phyloP scores from a whole-genome alignment of 225 moss, liverwort and hornwort genomes.

The Sphagnum contortum region DNA sequence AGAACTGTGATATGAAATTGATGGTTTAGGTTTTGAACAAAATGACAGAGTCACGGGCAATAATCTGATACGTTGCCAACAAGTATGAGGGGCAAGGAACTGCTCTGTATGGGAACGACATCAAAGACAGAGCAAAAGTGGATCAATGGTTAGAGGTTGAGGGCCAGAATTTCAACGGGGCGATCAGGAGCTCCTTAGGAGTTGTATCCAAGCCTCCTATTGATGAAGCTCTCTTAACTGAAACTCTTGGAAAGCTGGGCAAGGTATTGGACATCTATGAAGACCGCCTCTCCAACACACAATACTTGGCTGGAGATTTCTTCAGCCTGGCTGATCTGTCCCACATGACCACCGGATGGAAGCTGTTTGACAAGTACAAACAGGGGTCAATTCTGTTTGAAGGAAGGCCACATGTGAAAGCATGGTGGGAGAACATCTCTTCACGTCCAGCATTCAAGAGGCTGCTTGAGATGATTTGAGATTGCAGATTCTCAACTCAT shows the following conservation, averaged over 20 bases:
- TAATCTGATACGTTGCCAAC: conserved; percentile 28
- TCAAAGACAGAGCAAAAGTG: conserved; percentile 28
- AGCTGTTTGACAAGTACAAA: conserved; percentile 18
- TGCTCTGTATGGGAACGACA: conserved; percentile 27
- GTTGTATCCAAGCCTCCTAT: conserved; percentile 9
- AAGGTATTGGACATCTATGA: conserved; percentile 55
- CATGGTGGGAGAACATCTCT: conserved; percentile 59
- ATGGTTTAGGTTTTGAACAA: too few relatives aligned
- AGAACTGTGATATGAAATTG: too few relatives aligned
- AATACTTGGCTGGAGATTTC: conserved; percentile 60
- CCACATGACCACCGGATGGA: conserved; percentile 32
- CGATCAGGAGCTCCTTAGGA: conserved; percentile 17
- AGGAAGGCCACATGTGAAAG: conserved; percentile 26
- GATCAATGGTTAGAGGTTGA: conserved; percentile 70
- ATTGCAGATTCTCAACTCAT: too few relatives aligned
- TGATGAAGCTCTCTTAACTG: neutral
- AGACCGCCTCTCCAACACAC: conserved; percentile 19
- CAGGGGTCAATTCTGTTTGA: conserved; percentile 17
- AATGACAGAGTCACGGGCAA: conserved; percentile 66
- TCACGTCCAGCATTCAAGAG: conserved; percentile 38
- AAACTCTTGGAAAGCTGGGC: conserved; percentile 13
- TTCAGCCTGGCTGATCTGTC: conserved; percentile 64
- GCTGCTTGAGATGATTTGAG: conserved; percentile 18
- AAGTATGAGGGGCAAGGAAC: conserved; percentile 44
- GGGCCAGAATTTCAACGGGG: conserved; percentile 18